These are phyloP conservation scores for Xylariaceae sp. DNA, from an alignment of 2,329 filamentous ascomycete genomes.

Conservation along the genomic window DNA sequence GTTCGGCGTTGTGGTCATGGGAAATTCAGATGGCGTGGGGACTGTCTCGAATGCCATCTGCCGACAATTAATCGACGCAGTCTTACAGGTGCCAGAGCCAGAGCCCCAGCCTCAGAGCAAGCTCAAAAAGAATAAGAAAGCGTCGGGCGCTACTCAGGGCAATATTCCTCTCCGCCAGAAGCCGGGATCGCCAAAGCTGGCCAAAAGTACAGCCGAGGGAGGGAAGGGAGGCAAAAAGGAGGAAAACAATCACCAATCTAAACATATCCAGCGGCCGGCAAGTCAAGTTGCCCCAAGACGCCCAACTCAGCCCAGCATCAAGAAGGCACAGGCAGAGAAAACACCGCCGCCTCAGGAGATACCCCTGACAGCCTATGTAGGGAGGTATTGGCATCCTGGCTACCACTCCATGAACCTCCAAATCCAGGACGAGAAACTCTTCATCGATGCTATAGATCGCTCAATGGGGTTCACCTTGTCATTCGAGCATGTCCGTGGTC, in stretches of 20 bases:
- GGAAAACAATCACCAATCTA: background rate
- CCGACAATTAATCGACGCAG: slow-evolving; percentile 29
- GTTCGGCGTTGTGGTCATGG: slow-evolving; percentile 31
- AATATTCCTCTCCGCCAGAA: background rate
- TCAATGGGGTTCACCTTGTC: slow-evolving; percentile 24
- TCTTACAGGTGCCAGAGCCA: slow-evolving; percentile 16
- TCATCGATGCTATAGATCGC: slow-evolving; percentile 34
- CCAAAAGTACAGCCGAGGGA: background rate
- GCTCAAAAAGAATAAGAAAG: background rate
- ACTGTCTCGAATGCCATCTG: slow-evolving; percentile 1
- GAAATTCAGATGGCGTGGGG: slow-evolving; percentile 18
- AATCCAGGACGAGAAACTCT: slow-evolving; percentile 32
- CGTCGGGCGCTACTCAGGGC: background rate
- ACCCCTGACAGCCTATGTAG: slow-evolving; percentile 32
- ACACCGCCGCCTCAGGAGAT: slow-evolving; percentile 24
- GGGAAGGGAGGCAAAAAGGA: background rate
- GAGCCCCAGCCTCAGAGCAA: background rate
- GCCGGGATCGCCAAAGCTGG: background rate
- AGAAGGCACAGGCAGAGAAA: slow-evolving; percentile 1
- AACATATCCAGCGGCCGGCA: no score
- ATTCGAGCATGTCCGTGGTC: slow-evolving; percentile 30
- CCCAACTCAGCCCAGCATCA: no score
- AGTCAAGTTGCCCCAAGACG: no score
- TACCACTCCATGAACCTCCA: slow-evolving; percentile 30
- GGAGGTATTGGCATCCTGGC: slow-evolving; percentile 34